Conservation (phyloP, 495 filamentous ascomycete species). For the Cercophora newfieldiana region DNA sequence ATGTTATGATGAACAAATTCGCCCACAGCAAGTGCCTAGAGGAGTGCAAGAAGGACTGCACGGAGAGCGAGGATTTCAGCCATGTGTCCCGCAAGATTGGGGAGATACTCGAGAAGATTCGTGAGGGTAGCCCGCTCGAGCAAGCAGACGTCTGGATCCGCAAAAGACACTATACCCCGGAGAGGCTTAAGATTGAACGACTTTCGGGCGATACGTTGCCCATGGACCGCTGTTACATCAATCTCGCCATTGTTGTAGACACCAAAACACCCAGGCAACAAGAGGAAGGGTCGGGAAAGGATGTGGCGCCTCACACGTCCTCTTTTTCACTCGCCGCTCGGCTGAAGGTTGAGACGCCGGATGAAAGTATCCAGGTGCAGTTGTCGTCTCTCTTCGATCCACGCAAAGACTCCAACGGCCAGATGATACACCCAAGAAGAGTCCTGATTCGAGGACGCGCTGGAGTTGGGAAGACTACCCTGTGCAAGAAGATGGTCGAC, state of each 20-base stretch:
- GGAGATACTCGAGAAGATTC: conserved; percentile 25
- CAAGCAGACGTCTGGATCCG: conserved; percentile 27
- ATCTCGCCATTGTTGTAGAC: conserved; percentile 29
- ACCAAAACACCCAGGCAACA: conserved; percentile 1
- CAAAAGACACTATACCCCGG: conserved; percentile 18
- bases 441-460: conserved; percentile 45
- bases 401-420: conserved; percentile 24
- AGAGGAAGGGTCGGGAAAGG: conserved; percentile 14
- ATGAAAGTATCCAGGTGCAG: conserved; percentile 24
- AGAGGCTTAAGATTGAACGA: conserved; percentile 35
- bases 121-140: conserved; percentile 15
- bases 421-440: conserved; percentile 27
- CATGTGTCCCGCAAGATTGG: conserved; percentile 22
- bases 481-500: conserved; percentile 47
- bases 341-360: conserved; percentile 27
- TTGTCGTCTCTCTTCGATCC: conserved; percentile 32
- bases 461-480: conserved; percentile 48
- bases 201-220: conserved; percentile 35
- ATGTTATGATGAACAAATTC: conserved; percentile 33
- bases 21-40: no score
- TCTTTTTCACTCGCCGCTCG: conserved; percentile 32
- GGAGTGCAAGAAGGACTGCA: no score
- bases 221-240: conserved; percentile 42
- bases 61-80: conserved; percentile 21
- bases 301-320: conserved; percentile 20